Conservation (phyloP, 768 basidiomycete genomes). For the Rhizopogon salebrosus region DNA sequence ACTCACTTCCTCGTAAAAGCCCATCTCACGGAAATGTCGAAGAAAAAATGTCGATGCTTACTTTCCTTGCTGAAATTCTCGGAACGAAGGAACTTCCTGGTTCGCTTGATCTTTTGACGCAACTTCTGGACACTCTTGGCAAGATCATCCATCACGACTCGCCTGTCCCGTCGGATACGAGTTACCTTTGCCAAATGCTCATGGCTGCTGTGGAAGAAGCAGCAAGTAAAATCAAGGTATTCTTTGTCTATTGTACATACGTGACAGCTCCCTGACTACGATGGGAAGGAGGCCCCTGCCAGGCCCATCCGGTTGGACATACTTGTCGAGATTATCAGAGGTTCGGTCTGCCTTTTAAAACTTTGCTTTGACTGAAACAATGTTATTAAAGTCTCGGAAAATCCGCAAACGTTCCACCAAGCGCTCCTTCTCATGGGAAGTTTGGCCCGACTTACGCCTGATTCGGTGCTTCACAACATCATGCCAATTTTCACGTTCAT, state of each 20-base stretch:
- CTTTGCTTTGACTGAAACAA: neutral
- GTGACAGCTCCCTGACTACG: neutral
- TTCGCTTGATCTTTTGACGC: conserved; percentile 65
- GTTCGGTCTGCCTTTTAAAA: conserved; percentile 30
- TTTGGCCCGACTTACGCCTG: conserved; percentile 78
- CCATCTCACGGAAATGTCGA: conserved; percentile 26
- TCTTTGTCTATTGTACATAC: neutral
- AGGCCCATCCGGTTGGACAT: conserved; percentile 74
- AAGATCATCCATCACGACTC: conserved; percentile 55
- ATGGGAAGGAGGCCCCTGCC: conserved; percentile 46
- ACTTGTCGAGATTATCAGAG: conserved; percentile 81
- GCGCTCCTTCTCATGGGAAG: conserved; percentile 84
- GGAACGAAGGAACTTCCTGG: conserved; percentile 60
- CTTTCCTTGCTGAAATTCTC: conserved; percentile 65
- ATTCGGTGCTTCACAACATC: conserved; percentile 87
- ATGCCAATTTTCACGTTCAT: conserved; percentile 99
- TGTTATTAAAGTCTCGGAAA: conserved; percentile 60
- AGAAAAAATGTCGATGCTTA: conserved; percentile 42
- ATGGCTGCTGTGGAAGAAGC: conserved; percentile 76
- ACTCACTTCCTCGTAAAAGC: neutral
- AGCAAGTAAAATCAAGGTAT: conserved; percentile 53
- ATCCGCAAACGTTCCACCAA: conserved; percentile 93
- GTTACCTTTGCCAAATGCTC: conserved; percentile 77
- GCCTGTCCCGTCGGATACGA: conserved; percentile 55
- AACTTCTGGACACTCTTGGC: conserved; percentile 67